phyloP scores from a whole-genome alignment of 176 grass and related monocot genomes.

The Rhipidocladum racemiflorum region DNA sequence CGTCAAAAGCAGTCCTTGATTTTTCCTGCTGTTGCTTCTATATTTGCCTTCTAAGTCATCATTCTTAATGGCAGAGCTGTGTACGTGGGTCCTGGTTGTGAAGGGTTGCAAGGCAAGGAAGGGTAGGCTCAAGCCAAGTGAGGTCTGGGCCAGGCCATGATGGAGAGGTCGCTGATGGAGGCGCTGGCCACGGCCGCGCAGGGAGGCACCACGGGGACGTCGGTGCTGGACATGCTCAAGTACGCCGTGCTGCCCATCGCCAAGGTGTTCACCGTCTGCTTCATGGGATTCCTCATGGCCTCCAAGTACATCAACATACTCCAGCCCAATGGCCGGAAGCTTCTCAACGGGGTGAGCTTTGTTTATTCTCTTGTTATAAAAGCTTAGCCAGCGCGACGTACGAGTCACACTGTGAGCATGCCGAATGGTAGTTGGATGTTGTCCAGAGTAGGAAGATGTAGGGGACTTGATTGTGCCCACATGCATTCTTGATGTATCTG shows the following conservation, averaged over 20 bases:
- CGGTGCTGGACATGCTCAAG: conserved; percentile 68
- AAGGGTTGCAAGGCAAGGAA: neutral
- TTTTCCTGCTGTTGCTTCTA: conserved; percentile 30
- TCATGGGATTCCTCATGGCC: conserved; percentile 98
- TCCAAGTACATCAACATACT: conserved; percentile 94
- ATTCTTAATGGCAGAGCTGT: conserved; percentile 20
- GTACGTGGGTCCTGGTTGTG: neutral
- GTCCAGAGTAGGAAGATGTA: neutral
- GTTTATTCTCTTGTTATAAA: conserved; percentile 21
- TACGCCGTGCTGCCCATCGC: conserved; percentile 90
- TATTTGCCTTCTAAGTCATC: conserved; percentile 17
- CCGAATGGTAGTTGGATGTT: neutral
- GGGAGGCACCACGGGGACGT: conserved; percentile 47
- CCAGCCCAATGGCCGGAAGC: conserved; percentile 79
- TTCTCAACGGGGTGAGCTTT: conserved; percentile 87
- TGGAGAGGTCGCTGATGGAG: conserved; percentile 76
- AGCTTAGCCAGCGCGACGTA: neutral
- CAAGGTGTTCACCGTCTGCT: conserved; percentile 97
- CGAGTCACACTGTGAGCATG: neutral
- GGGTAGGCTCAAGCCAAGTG: neutral
- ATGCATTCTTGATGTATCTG: neutral
- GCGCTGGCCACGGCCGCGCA: conserved; percentile 49
- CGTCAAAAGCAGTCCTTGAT: conserved; percentile 16
- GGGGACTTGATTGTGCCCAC: neutral
- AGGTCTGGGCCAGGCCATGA: conserved; percentile 18